phyloP scores from a whole-genome alignment of 768 basidiomycete genomes.

The Leucosporidium scottii region DNA sequence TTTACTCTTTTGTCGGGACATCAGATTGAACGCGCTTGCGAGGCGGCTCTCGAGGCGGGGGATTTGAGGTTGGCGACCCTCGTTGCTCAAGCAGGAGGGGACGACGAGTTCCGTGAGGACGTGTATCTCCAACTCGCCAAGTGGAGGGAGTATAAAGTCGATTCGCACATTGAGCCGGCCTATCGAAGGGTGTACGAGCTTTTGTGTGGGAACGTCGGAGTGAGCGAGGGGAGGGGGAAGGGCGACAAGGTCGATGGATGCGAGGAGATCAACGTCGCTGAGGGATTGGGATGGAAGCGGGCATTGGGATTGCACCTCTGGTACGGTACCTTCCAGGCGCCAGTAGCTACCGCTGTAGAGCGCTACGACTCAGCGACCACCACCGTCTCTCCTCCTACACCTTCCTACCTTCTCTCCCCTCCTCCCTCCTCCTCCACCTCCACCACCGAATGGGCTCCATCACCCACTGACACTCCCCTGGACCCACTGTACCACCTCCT shows the following conservation, averaged over 20 bases:
- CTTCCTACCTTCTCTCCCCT: constrained; percentile 32
- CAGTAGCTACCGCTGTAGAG: constrained; percentile 19
- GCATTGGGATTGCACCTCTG: constrained; percentile 84
- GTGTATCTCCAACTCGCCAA: constrained; percentile 65
- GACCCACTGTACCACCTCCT: constrained; percentile 81
- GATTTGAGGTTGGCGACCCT: constrained; percentile 82
- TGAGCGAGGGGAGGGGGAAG: constrained; percentile 49
- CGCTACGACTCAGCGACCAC: constrained; percentile 22
- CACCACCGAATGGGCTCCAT: neutral
- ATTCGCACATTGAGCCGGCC: constrained; percentile 58
- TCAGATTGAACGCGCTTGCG: constrained; percentile 75
- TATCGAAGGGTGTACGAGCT: constrained; percentile 76
- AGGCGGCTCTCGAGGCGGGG: constrained; percentile 63
- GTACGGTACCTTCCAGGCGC: constrained; percentile 55
- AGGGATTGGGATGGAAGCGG: constrained; percentile 87
- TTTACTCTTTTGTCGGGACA: constrained; percentile 80
- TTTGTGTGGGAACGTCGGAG: constrained; percentile 65
- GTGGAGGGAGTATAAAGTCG: constrained; percentile 72
- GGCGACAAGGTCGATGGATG: constrained; percentile 50
- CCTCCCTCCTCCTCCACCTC: neutral
- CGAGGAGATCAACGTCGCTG: constrained; percentile 55
- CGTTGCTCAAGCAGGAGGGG: constrained; percentile 69
- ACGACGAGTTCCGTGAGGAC: constrained; percentile 69
- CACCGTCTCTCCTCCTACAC: constrained; percentile 11
- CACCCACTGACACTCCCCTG: constrained; percentile 20